Evolutionary conservation across 1,284 basidiomycete genomes (phyloP).

Genomic region (Ganoderma sp.): DNA sequence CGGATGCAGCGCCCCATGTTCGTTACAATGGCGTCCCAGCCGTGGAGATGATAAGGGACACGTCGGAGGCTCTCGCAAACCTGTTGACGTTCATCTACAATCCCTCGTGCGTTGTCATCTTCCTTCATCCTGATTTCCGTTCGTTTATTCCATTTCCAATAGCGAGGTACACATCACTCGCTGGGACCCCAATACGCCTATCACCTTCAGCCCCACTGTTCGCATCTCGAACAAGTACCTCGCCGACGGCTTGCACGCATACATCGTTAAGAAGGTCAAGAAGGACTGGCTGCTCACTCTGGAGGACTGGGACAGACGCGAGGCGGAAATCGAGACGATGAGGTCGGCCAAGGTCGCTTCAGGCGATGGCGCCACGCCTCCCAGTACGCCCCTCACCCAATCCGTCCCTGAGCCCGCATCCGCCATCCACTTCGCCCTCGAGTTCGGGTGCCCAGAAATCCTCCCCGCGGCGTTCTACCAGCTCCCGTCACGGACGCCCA

Average conservation of each 20-base stretch:
- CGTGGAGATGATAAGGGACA: conserved; percentile 9
- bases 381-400: neutral
- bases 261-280: conserved; percentile 57
- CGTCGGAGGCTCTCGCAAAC: neutral
- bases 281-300: conserved; percentile 63
- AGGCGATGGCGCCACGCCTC: neutral
- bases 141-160: neutral
- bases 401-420: conserved; percentile 43
- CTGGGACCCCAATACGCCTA: conserved; percentile 1
- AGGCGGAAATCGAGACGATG: conserved; percentile 6
- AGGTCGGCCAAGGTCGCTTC: neutral
- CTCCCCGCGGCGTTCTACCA: conserved; percentile 71
- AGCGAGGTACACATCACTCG: neutral
- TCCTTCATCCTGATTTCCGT: too few relatives aligned
- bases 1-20: neutral
- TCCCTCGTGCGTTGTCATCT: neutral
- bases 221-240: conserved; percentile 71
- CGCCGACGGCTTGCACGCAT: conserved; percentile 57
- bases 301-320: conserved; percentile 57
- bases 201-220: conserved; percentile 35
- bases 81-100: conserved; percentile 5
- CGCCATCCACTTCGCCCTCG: conserved; percentile 12
- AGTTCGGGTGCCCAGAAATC: conserved; percentile 46
- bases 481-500: conserved; percentile 38
- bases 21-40: neutral